Evolutionary conservation across 2,329 filamentous ascomycete species (phyloP).

Genomic region (Fusarium humuli): DNA sequence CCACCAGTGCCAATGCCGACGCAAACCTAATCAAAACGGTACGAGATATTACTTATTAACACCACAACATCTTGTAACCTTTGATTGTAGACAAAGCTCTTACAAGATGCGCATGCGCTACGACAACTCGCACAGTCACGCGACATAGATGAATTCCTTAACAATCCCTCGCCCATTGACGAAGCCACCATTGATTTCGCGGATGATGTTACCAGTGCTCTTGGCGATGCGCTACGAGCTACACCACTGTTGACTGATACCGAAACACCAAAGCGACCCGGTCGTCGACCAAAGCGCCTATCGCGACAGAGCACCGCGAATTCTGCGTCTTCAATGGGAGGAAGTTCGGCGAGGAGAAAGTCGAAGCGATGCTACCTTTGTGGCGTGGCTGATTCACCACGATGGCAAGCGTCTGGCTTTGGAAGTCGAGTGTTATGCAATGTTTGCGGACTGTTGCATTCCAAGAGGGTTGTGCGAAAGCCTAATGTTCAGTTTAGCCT

Average conservation of each 20-base stretch:
- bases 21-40: not conserved
- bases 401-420: not conserved
- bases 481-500: not conserved
- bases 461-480: not conserved
- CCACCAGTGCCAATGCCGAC: not conserved
- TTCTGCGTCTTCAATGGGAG: not conserved
- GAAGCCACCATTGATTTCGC: not conserved
- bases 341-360: not conserved
- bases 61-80: not conserved
- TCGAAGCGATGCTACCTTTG: not conserved
- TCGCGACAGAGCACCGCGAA: not conserved
- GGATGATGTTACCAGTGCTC: not conserved
- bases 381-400: not conserved
- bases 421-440: not conserved
- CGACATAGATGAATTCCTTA: constrained; percentile 1
- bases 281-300: not conserved
- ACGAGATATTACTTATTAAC: not conserved
- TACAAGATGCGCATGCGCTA: constrained; percentile 1
- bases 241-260: not conserved
- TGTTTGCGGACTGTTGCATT: not conserved
- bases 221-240: not conserved
- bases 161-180: not conserved
- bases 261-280: not conserved
- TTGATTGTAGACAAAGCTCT: not conserved
- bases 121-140: not conserved